Percentiles rank a stretch among this genome's conserved stretches.
Conservation (phyloP, 345 rosid genomes). For the Adansonia digitata region DNA sequence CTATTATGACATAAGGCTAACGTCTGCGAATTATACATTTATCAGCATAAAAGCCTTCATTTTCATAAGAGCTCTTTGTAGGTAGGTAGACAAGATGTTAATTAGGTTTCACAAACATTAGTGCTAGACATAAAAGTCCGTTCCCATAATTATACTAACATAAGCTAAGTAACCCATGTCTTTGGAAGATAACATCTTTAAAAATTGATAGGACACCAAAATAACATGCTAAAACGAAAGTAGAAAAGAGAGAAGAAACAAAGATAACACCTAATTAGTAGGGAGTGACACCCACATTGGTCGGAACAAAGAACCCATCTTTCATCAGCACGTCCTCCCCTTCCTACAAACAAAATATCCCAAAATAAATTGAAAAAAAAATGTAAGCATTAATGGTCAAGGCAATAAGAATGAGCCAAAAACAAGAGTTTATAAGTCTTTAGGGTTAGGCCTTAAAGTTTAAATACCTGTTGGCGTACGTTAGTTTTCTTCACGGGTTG, state of each 20-base stretch:
- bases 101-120: not conserved
- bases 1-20: constrained; percentile 9
- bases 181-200: not conserved
- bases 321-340: constrained; percentile 71
- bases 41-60: constrained; percentile 15
- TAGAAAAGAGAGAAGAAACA: not conserved
- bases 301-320: constrained; percentile 69
- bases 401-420: not conserved
- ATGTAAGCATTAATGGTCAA: not conserved
- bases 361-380: not conserved
- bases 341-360: constrained; percentile 38
- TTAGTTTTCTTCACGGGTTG: constrained; percentile 89
- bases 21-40: not conserved
- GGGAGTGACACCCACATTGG: constrained; percentile 71
- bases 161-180: not conserved
- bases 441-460: not conserved
- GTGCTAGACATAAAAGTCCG: not conserved
- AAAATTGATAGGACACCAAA: not conserved
- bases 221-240: not conserved
- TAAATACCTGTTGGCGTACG: constrained; percentile 62
- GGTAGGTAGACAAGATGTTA: not conserved
- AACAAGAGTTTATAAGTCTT: not conserved
- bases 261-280: constrained; percentile 31
- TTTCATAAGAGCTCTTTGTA: not conserved
- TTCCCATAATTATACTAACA: not conserved